Conservation (phyloP, 257 asterid genomes). For the Solanum gracilifrons region DNA sequence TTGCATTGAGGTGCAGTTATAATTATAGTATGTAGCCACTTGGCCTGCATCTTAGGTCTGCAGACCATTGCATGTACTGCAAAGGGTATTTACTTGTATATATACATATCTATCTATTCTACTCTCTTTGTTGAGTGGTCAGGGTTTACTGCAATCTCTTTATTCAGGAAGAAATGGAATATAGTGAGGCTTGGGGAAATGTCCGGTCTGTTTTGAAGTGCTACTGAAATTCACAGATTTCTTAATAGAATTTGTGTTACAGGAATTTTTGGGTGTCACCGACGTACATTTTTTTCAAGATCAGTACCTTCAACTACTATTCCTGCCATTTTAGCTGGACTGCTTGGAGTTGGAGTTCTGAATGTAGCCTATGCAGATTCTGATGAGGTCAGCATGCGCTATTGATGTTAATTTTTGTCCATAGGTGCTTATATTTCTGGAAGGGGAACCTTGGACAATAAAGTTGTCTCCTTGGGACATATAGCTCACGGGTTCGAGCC, state of each 20-base stretch:
- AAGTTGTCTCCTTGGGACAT: not conserved
- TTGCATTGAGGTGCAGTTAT: not conserved
- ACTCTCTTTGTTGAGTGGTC: not conserved
- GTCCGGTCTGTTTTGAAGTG: not conserved
- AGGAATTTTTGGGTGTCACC: slow-evolving; percentile 32
- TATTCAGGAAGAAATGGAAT: not conserved
- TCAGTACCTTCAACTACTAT: slow-evolving; percentile 5
- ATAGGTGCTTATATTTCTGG: not conserved
- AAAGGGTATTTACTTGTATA: not conserved
- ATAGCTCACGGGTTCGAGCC: not conserved
- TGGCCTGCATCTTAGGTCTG: not conserved
- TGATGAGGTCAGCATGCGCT: slow-evolving; percentile 35
- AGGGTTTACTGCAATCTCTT: not conserved
- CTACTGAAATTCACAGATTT: not conserved
- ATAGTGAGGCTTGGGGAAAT: not conserved
- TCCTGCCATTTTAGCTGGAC: slow-evolving; percentile 51
- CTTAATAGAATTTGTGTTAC: not conserved
- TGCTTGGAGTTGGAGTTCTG: slow-evolving; percentile 55
- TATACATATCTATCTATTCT: not conserved
- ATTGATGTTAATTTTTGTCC: not conserved
- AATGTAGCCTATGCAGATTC: slow-evolving; percentile 62
- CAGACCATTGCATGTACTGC: not conserved
- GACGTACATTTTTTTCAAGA: not conserved
- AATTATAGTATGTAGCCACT: not conserved
- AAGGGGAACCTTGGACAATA: not conserved